Conservation (phyloP, 2,329 filamentous ascomycete species). For the Epichloe elymi region DNA sequence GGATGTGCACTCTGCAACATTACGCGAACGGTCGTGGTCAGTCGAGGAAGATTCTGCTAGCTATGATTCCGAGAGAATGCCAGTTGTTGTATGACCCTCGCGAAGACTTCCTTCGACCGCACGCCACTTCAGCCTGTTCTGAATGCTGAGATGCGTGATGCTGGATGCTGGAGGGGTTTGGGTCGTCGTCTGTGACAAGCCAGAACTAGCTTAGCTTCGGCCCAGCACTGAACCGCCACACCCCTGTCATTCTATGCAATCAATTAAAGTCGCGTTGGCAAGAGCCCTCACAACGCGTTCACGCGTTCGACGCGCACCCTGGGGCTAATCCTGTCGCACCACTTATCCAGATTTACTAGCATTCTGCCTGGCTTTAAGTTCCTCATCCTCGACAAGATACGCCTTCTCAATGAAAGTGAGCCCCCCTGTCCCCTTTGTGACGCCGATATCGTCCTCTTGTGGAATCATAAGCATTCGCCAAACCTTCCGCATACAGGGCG, state of each 20-base stretch:
- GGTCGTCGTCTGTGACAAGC: too few species aligned
- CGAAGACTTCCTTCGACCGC: too few species aligned
- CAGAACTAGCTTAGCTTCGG: too few species aligned
- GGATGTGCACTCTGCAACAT: too few species aligned
- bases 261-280: conserved; percentile 25
- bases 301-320: neutral
- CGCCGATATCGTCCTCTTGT: neutral
- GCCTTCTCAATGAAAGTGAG: neutral
- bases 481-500: neutral
- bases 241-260: conserved; percentile 16
- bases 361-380: neutral
- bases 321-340: neutral
- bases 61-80: neutral
- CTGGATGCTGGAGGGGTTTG: too few species aligned
- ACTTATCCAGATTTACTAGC: neutral
- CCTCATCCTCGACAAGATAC: neutral
- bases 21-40: neutral
- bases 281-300: conserved; percentile 19
- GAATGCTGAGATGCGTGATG: too few species aligned
- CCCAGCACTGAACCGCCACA: neutral
- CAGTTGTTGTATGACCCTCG: too few species aligned
- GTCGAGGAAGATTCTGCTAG: neutral
- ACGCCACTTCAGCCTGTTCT: too few species aligned
- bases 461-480: neutral
- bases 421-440: neutral